Evolutionary conservation across 176 grass and related monocot genomes (phyloP).

Genomic region (Avena eriantha): DNA sequence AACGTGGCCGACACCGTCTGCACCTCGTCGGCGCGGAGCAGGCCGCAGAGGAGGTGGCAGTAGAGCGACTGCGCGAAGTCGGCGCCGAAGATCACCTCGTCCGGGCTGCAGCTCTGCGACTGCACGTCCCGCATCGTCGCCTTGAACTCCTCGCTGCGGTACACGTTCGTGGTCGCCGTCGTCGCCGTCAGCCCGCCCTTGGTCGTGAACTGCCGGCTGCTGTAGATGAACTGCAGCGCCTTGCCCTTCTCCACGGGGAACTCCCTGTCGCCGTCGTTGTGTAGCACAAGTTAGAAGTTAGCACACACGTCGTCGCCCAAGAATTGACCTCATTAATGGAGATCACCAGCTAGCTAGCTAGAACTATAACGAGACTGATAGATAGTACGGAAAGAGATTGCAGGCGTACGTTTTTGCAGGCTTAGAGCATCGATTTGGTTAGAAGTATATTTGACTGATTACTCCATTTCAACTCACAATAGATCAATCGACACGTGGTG

Average conservation of each 20-base stretch:
- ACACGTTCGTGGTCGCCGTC: constrained; percentile 89
- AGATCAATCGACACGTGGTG: constrained; percentile 4
- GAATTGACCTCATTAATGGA: constrained; percentile 14
- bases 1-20: constrained; percentile 82
- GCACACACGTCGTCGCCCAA: neutral
- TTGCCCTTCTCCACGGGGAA: constrained; percentile 74
- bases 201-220: constrained; percentile 73
- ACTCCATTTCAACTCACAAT: neutral
- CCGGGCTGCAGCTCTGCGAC: constrained; percentile 73
- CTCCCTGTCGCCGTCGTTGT: constrained; percentile 51
- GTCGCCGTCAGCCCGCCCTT: constrained; percentile 73
- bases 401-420: neutral
- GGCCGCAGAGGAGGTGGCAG: constrained; percentile 92
- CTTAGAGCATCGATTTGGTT: neutral
- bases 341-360: neutral
- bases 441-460: no score
- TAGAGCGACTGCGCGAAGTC: constrained; percentile 88
- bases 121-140: constrained; percentile 71
- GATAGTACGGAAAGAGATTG: neutral
- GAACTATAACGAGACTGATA: neutral
- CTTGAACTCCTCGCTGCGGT: constrained; percentile 71
- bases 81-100: constrained; percentile 75
- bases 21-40: constrained; percentile 64
- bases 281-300: constrained; percentile 3
- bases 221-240: constrained; percentile 94